phyloP scores from a whole-genome alignment of 805 yeast genomes.

The Ogataea neopini region DNA sequence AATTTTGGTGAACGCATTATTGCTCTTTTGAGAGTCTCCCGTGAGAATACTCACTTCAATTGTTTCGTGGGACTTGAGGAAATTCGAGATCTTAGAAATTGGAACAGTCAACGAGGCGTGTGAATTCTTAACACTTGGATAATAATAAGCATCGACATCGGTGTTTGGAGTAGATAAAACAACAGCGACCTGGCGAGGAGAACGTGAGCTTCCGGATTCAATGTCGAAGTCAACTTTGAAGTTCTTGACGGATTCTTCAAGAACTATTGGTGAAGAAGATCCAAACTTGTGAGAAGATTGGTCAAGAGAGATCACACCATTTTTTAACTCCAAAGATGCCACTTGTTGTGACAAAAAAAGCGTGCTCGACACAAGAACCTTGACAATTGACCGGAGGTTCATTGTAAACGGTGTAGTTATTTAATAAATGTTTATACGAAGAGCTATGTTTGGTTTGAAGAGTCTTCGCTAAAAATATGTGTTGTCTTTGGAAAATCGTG shows the following conservation, averaged over 20 bases:
- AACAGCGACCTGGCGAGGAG: conserved; percentile 32
- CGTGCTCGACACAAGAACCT: neutral
- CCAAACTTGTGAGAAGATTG: conserved; percentile 7
- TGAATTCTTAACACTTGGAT: conserved; percentile 24
- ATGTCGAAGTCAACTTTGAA: conserved; percentile 22
- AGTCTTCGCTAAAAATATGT: conserved; percentile 3
- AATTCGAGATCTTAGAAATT: conserved; percentile 26
- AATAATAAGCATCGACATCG: conserved; percentile 22
- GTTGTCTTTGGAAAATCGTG: conserved; percentile 4
- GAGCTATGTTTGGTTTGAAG: neutral
- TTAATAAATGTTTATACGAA: neutral
- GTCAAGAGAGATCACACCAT: conserved; percentile 15
- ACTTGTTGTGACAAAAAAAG: neutral
- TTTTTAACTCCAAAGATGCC: neutral
- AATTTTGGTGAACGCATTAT: conserved; percentile 19
- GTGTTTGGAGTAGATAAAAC: conserved; percentile 17
- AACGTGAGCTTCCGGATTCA: conserved; percentile 6
- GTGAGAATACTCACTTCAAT: conserved; percentile 28
- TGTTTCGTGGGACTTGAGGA: conserved; percentile 19
- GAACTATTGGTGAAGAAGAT: conserved; percentile 8
- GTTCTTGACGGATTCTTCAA: conserved; percentile 9
- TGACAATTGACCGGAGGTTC: neutral
- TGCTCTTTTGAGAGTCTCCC: conserved; percentile 28
- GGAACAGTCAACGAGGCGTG: conserved; percentile 20
- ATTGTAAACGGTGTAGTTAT: neutral